Evolutionary conservation across 352 stramenopile genomes (phyloP).

Genomic region (Phytophthora sojae): DNA sequence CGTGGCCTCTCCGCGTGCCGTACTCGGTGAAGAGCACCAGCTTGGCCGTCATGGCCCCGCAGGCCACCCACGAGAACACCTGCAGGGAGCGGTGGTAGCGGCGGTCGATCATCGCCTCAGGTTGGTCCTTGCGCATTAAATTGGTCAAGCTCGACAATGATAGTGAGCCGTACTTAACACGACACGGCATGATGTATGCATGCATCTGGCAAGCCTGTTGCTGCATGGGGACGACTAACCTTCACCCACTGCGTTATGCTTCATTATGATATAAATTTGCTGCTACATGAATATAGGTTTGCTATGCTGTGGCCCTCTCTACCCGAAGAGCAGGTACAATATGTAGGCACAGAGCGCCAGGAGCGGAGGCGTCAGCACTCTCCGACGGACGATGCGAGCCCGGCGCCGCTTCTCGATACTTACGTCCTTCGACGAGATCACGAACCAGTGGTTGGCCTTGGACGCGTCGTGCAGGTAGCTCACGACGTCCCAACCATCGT

Average conservation of each 20-base stretch:
- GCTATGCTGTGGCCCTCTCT: constrained; percentile 4
- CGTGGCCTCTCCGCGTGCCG: constrained; percentile 53
- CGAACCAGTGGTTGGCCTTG: constrained; percentile 44
- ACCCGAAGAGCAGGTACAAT: constrained; percentile 46
- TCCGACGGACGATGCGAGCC: constrained; percentile 26
- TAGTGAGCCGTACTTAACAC: constrained; percentile 1
- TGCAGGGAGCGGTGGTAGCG: constrained; percentile 87
- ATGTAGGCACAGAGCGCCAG: constrained; percentile 34
- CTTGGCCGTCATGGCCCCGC: constrained; percentile 82
- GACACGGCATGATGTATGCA: neutral
- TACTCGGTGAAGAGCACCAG: constrained; percentile 90
- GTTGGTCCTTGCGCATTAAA: neutral
- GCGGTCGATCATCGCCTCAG: constrained; percentile 80
- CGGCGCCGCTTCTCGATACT: constrained; percentile 40
- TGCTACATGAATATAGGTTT: constrained; percentile 1
- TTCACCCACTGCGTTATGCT: neutral
- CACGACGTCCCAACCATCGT: constrained; percentile 73
- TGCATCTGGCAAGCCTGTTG: neutral
- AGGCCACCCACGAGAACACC: constrained; percentile 84
- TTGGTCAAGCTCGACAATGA: neutral
- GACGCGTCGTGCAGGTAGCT: constrained; percentile 63
- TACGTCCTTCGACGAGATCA: constrained; percentile 57
- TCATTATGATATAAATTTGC: constrained; percentile 20
- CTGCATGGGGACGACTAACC: neutral
- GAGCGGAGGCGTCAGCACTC: constrained; percentile 21